Evolutionary conservation across 2,329 filamentous ascomycete species (phyloP), one percentile per base, ranked within the genome.

Genomic region (Leptographium procerum): DNA sequence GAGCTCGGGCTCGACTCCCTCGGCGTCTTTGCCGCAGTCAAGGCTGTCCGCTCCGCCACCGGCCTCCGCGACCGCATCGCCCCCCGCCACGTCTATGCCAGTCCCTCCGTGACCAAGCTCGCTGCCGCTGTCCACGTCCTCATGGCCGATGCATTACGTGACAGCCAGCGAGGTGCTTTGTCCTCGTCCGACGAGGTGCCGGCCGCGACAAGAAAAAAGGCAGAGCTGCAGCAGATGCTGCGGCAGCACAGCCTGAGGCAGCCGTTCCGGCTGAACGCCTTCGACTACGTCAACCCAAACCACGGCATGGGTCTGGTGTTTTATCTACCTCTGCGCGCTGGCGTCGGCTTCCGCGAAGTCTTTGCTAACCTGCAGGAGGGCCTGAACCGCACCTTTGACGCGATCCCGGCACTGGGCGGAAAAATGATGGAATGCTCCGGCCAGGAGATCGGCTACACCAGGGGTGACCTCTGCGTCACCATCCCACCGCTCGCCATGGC

Each of bases 1-100:
- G 65, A 65, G 3, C 61, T 66, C 0, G 74, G 72, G 10, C 66
- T 75, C 56, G 71, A 76, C 56, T 75, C 73, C 3, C 65, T 76
- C 60, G 69, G 75, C 51, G 71, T 75, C 11, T 52, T 57, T 52
- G 47, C 55, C 11, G 43, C 31, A 3, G 74, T 73, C 54, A 68
- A 67, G 50, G 62, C 71, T 57, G 66, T 69, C 47, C 63, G 68
- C 52, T 33, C 60, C 19, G 29, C 43, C 22, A 19, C 67, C 72
- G 5, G 70, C 73, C 56, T 66, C 70, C 0, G 66, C 72, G 33
- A 52, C 0, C 63, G 65, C 1, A 60, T 73, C 1, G 70, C 72
- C 5, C 71, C 74, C 36, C 69, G 71, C 4, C 70, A 70, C 5
- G 70, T 75, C 36, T 75, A 75, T 57, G 66, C 66, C 22, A 69